Evolutionary conservation across 2,329 filamentous ascomycete genomes (phyloP), one percentile per base, ranked within the genome.

Genomic region (Beauveria sp.): DNA sequence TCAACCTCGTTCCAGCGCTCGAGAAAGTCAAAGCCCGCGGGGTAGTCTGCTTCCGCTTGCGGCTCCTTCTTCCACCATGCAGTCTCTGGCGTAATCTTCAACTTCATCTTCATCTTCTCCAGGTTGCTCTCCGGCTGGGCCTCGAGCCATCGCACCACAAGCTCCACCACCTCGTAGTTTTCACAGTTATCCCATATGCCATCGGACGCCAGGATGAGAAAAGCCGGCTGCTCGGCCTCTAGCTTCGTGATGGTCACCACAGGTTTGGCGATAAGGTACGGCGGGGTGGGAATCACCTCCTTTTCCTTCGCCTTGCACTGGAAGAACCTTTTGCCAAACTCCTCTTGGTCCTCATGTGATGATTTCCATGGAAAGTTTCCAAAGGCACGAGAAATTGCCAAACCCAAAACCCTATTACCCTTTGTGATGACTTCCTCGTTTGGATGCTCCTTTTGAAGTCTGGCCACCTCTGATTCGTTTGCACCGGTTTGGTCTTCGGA

Each of bases 301-400:
- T 71, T 0, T 74, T 74, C 2, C 55, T 8, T 49, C 43, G 51
- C 7, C 12, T 24, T 1, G 66, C 64, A 0, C 78, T 76, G 22
- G 79, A 80, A 80, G 72, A 77, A 83, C 54, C 75, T 76, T 63
- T 81, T 76, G 22, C 46, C 43, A 10, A 65, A 31, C 3, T 62
- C 62, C 20, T 54, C 12, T 14, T 62, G 60, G 5, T 82, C 70
- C 4, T 77, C 74, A 18, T 78, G 67, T 10, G 80, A 69, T 82
- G 83, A 88, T 70, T 88, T 88, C 83, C 82, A 88, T 62, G 80
- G 77, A 52, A 78, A 75, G 69, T 88, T 84, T 38, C 86, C 86
- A 66, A 88, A 88, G 0, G 84, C 84, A 4, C 85, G 77, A 1
- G 83, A 82, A 1, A 86, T 77, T 55, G 72, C 72, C 52, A 83